phyloP scores from a whole-genome alignment of 1,139 yeast genomes.

The Saccharomyces pastorianus region DNA sequence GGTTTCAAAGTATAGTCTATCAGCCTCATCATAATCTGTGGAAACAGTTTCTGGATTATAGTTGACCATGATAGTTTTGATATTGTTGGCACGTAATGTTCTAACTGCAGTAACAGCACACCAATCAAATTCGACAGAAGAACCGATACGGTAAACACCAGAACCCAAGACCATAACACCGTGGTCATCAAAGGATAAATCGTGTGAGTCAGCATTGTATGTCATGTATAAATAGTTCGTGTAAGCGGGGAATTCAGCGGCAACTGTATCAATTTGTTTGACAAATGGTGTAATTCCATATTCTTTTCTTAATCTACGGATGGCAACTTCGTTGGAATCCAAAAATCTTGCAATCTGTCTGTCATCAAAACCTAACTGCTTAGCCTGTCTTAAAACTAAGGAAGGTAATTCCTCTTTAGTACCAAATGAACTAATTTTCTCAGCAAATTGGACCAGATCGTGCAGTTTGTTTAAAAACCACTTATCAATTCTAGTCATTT shows the following conservation, averaged over 20 bases:
- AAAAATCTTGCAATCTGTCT: constrained; percentile 90
- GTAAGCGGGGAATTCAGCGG: constrained; percentile 97
- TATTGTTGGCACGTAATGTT: constrained; percentile 79
- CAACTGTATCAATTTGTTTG: constrained; percentile 96
- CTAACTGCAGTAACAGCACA: constrained; percentile 94
- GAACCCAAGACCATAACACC: constrained; percentile 89
- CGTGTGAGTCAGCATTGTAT: constrained; percentile 87
- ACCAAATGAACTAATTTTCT: constrained; percentile 52
- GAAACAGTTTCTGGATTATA: constrained; percentile 98
- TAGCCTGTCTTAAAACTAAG: constrained; percentile 68
- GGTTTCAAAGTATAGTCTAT: constrained; percentile 91
- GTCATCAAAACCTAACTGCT: constrained; percentile 95
- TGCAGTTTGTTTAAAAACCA: constrained; percentile 91
- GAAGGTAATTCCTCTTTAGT: constrained; percentile 55
- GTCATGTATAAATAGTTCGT: constrained; percentile 94
- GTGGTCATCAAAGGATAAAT: constrained; percentile 73
- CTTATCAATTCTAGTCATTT: constrained; percentile 86
- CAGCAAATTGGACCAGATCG: constrained; percentile 62
- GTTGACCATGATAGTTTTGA: constrained; percentile 93
- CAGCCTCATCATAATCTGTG: constrained; percentile 97
- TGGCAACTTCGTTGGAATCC: constrained; percentile 86
- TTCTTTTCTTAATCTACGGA: constrained; percentile 84
- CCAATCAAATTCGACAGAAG: constrained; percentile 93
- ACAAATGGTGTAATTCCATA: constrained; percentile 86
- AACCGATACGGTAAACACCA: constrained; percentile 91